Evolutionary conservation across 129 eudicot genomes (phyloP).

Genomic region (Artemisia annua): DNA sequence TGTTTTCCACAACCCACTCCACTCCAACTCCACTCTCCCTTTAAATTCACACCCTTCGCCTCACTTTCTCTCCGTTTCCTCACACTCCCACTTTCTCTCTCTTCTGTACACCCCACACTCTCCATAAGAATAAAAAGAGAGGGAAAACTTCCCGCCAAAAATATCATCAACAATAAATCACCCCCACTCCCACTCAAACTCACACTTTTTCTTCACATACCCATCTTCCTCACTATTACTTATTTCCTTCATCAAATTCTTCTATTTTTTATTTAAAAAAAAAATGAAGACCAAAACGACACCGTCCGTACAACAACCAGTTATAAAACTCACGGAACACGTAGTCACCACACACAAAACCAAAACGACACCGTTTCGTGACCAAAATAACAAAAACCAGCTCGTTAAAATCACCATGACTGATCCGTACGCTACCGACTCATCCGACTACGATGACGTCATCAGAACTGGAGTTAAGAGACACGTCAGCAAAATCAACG

Average conservation of each 20-base stretch:
- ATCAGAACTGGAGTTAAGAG: constrained; percentile 36
- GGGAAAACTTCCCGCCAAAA: constrained; percentile 47
- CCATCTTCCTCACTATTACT: neutral
- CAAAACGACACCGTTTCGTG: constrained; percentile 7
- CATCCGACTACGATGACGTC: constrained; percentile 26
- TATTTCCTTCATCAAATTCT: neutral
- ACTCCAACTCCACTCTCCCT: neutral
- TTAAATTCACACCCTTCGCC: constrained; percentile 6
- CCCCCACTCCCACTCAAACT: too few relatives aligned
- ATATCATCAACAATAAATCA: too few relatives aligned
- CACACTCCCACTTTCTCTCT: neutral
- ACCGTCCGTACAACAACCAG: constrained; percentile 31
- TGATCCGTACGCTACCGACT: constrained; percentile 73
- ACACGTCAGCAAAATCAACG: constrained; percentile 43
- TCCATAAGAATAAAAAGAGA: constrained; percentile 22
- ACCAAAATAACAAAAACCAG: neutral
- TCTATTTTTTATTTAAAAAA: neutral
- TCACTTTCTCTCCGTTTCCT: constrained; percentile 8
- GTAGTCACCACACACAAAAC: constrained; percentile 36
- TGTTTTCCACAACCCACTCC: neutral
- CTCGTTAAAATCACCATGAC: constrained; percentile 47
- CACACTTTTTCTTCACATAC: too few relatives aligned
- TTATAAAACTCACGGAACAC: constrained; percentile 45
- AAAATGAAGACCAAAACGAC: constrained; percentile 8
- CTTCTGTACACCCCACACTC: neutral